Base-by-base conservation (phyloP, 2,329 filamentous ascomycete species). In the Tolypocladium endophyticum region DNA sequence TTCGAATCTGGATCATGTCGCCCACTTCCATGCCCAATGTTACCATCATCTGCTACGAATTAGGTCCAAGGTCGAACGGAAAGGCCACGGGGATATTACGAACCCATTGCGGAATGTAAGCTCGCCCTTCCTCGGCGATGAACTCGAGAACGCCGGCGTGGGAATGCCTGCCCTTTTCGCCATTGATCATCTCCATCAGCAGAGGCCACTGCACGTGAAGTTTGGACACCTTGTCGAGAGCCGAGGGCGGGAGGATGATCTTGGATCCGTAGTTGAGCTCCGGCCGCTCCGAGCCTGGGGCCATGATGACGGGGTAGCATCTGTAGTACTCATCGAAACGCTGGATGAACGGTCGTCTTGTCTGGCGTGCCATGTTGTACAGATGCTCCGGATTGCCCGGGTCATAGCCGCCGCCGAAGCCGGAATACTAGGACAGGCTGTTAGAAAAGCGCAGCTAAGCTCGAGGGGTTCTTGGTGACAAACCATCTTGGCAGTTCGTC, bases 291-390 rank as follows among this genome's bases (percentile, higher is more conserved):
- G 90, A 85, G 3, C 93, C 92, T 16, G 92, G 91, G 63, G 96
- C 86, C 92, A 99, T 97, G 68, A 88, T 87, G 68, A 97, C 84
- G 52, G 94, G 94, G 71, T 97, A 99, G 79, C 92, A 97, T 69
- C 94, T 88, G 77, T 97, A 97, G 79, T 96, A 97, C 75, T 99
- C 94, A 74, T 99, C 93, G 78, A 99, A 99, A 62, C 92, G 90
- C 68, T 91, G 89, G 58, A 79, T 66, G 76, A 80, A 68, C 72
- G 79, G 73, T 58, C 79, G 75, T 61, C 81, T 78, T 60, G 76
- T 74, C 59, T 70, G 68, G 60, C 72, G 73, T 43, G 77, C 77
- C 74, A 81, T 76, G 69, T 77, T 77, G 69, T 76, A 79, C 68
- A 81, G 75, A 61, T 77, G 73, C 36, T 76, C 73, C n/a, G 78